These are phyloP conservation scores for Dujonia santamariae DNA, from an alignment of 1,139 yeast genomes.

Conservation along the genomic window DNA sequence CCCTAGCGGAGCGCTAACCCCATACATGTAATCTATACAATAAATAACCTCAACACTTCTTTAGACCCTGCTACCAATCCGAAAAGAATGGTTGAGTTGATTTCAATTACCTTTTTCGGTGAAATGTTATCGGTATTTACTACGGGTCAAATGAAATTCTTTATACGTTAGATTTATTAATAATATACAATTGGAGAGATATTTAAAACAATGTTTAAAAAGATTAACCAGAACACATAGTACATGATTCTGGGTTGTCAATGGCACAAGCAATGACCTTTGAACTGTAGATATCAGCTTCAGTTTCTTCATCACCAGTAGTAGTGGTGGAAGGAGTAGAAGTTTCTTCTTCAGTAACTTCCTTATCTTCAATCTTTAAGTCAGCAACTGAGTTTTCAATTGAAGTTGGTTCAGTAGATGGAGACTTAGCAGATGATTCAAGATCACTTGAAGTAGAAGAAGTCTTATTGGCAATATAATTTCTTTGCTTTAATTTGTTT, in stretches of 20 bases:
- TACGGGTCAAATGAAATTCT: too few relatives aligned
- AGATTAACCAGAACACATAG: slow-evolving; percentile 92
- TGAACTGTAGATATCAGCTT: slow-evolving; percentile 80
- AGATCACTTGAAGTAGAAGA: slow-evolving; percentile 26
- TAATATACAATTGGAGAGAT: slow-evolving; percentile 9
- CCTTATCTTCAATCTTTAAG: slow-evolving; percentile 27
- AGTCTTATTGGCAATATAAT: slow-evolving; percentile 36
- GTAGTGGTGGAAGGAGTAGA: slow-evolving; percentile 15
- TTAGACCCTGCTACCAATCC: too few relatives aligned
- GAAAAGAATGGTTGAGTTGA: too few relatives aligned
- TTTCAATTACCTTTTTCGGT: too few relatives aligned
- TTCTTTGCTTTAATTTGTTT: slow-evolving; percentile 54
- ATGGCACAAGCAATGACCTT: slow-evolving; percentile 96
- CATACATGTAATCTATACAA: too few relatives aligned
- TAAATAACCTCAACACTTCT: too few relatives aligned
- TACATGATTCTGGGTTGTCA: slow-evolving; percentile 94
- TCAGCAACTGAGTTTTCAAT: slow-evolving; percentile 48
- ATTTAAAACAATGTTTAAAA: too few relatives aligned
- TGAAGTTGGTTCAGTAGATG: slow-evolving; percentile 49
- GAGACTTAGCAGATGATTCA: slow-evolving; percentile 29
- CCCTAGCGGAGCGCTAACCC: too few relatives aligned
- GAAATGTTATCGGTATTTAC: too few relatives aligned
- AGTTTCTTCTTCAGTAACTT: slow-evolving; percentile 12
- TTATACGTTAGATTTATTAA: background rate
- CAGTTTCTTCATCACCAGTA: slow-evolving; percentile 22